Evolutionary conservation across 1,139 yeast species (phyloP), one percentile per base, ranked within the genome.

Genomic region (Schwanniomyces etchellsii): DNA sequence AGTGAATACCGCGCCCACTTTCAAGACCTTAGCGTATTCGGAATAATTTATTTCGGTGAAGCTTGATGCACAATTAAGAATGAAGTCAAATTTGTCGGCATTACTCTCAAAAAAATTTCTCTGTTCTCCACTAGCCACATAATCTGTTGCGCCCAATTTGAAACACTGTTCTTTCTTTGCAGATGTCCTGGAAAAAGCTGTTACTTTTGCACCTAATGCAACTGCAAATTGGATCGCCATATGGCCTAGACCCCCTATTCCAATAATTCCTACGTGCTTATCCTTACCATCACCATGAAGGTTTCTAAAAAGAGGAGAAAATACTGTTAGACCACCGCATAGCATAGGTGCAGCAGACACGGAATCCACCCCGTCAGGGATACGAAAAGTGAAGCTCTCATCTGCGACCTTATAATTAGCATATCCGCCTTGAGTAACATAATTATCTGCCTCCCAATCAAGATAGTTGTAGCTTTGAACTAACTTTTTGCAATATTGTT

Each of bases 221-320:
- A 67, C 64, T 30, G 79, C 70, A 39, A 74, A 64, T 58, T 69
- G 66, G 36, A 74, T 57, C 23, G 76, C 78, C 69, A 74, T 65
- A 53, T 74, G 79, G 23, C 81, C 81, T 39, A 75, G 56, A 28
- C 81, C 81, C 42, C 81, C 81, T 37, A 75, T 60, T 38, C 81
- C 81, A 37, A 72, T 57, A 40, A 75, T 56, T 35, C 74, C 81
- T 31, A 75, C 77, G 29, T 57, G 62, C 31, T 54, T 54, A 28
- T 68, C 64, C 33, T 69, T 64, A 7, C 59, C 50, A 17, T 40
- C 39, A 11, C 31, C 24, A 23, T 59, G 42, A 38, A 55, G 49
- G 38, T 62, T 63, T 47, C 74, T 55, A 30, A 63, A 57, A 39
- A 72, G 56, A 28, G 77, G 77, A 4, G 77, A 67, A 50, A 55